These are phyloP conservation scores for Amanita subjunquillea DNA, from an alignment of 768 basidiomycete genomes.

Conservation along the genomic window DNA sequence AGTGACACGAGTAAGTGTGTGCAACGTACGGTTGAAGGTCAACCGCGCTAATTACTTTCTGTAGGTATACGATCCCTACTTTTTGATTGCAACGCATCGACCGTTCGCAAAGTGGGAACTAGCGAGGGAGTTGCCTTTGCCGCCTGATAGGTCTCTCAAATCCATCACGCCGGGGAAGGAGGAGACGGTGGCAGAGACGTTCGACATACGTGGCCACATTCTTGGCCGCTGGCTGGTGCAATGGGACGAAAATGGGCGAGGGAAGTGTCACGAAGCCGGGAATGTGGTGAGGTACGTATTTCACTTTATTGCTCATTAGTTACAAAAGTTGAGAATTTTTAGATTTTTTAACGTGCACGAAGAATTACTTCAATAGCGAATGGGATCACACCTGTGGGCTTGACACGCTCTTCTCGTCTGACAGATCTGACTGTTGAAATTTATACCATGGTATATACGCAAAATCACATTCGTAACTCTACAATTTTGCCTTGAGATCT, in stretches of 20 bases:
- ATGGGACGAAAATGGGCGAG: constrained; percentile 60
- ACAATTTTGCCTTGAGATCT: constrained; percentile 19
- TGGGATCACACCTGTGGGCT: too few species aligned
- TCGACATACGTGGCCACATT: constrained; percentile 44
- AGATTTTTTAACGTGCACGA: constrained; percentile 40
- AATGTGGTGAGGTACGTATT: constrained; percentile 50
- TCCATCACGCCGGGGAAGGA: constrained; percentile 29
- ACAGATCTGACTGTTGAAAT: too few species aligned
- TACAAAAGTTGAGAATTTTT: not conserved
- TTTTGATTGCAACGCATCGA: constrained; percentile 54
- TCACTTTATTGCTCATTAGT: not conserved
- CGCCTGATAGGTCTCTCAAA: constrained; percentile 21
- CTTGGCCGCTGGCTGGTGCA: constrained; percentile 71
- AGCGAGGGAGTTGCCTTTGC: constrained; percentile 39
- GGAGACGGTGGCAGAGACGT: constrained; percentile 76
- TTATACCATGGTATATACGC: too few species aligned
- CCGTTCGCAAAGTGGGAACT: constrained; percentile 81
- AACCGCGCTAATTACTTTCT: not conserved
- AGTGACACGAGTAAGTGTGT: constrained; percentile 42
- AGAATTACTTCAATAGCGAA: constrained; percentile 23
- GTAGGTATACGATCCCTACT: constrained; percentile 62
- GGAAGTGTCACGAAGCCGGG: constrained; percentile 55
- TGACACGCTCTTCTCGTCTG: too few species aligned
- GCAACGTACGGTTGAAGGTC: not conserved
- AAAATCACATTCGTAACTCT: not conserved